Conservation (phyloP, 441 rosid genomes). For the Pelargonium citronellum region DNA sequence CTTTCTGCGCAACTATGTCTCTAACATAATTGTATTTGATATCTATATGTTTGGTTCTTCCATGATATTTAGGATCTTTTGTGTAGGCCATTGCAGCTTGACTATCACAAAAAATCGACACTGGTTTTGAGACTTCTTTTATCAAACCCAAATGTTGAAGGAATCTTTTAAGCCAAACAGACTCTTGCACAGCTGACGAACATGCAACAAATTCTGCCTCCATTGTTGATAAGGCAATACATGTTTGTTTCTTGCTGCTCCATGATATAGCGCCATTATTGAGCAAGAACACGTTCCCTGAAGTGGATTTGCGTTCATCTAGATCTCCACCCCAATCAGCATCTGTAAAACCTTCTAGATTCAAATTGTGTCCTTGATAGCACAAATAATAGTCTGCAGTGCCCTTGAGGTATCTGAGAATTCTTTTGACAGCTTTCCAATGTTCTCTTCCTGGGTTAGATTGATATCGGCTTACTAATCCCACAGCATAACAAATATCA, state of each 20-base stretch:
- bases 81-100: no score
- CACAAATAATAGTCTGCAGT: neutral
- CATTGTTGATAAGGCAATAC: constrained; percentile 6
- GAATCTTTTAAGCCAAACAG: neutral
- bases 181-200: neutral
- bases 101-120: constrained; percentile 4
- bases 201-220: constrained; percentile 7
- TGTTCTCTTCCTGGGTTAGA: neutral
- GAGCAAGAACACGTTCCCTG: neutral
- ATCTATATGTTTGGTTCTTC: constrained; percentile 6
- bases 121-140: neutral
- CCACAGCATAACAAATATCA: neutral
- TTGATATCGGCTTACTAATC: neutral
- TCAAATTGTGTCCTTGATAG: no score
- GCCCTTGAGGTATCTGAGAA: neutral
- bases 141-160: no score
- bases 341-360: neutral
- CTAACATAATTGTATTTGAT: no score
- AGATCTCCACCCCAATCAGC: constrained; percentile 6
- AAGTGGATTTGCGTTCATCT: no score
- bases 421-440: neutral
- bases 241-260: constrained; percentile 7
- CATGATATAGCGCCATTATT: no score
- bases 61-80: constrained; percentile 4
- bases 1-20: neutral